Evolutionary conservation across 78 protist species (phyloP).

Genomic region (Tieghemostelium lacteum): DNA sequence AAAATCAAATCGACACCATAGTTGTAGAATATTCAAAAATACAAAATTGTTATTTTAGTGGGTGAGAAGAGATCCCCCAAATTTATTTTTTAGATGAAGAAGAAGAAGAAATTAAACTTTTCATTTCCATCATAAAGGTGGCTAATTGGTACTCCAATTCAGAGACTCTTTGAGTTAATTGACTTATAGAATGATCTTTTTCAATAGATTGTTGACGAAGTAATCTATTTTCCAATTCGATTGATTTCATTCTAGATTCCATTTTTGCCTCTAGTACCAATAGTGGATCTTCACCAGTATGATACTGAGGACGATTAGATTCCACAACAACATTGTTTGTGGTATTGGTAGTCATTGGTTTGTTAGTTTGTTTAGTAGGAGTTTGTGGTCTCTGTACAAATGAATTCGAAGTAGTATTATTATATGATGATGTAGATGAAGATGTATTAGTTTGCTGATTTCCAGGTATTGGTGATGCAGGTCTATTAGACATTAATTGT

Average conservation of each 20-base stretch:
- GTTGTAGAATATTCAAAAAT: no score
- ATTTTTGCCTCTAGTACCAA: conserved; percentile 11
- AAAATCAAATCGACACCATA: no score
- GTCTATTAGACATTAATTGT: no score
- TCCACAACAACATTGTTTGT: background rate
- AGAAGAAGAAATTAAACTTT: background rate
- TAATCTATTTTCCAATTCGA: conserved; percentile 40
- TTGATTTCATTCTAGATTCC: conserved; percentile 23
- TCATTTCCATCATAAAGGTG: conserved; percentile 46
- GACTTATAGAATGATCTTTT: conserved; percentile 22
- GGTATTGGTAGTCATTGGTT: background rate
- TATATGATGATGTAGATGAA: background rate
- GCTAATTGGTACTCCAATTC: conserved; percentile 45
- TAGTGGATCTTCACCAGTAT: background rate
- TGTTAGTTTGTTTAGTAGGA: background rate
- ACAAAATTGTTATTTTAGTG: no score
- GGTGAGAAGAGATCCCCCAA: no score
- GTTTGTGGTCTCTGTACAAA: background rate
- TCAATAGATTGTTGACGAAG: conserved; percentile 1
- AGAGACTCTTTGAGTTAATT: conserved; percentile 8
- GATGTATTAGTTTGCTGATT: conserved; percentile 4
- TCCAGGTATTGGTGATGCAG: background rate
- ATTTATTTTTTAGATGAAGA: no score
- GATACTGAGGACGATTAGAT: background rate
- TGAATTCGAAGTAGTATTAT: conserved; percentile 20